phyloP scores from a whole-genome alignment of 1,139 yeast species.

The Sugiyamaella japonica region DNA sequence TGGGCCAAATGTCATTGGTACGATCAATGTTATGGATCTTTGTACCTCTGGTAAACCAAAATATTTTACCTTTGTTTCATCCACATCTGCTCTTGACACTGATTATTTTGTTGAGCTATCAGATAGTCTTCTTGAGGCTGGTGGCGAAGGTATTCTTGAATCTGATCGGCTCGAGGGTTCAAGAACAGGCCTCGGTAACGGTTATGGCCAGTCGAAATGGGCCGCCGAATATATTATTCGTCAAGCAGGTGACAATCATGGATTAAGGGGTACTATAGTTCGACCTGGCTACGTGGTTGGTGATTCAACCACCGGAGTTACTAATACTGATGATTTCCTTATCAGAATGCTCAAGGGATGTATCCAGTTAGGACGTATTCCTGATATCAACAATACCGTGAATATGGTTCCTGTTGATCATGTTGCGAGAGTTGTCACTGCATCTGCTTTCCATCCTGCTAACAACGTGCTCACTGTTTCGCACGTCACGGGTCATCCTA shows the following conservation, averaged over 20 bases:
- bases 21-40: conserved; percentile 78
- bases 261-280: conserved; percentile 82
- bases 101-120: conserved; percentile 77
- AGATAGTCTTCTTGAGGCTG: conserved; percentile 63
- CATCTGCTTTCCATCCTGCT: conserved; percentile 81
- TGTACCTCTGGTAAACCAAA: conserved; percentile 81
- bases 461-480: conserved; percentile 60
- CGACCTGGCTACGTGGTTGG: conserved; percentile 98
- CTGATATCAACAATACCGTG: conserved; percentile 82
- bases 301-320: conserved; percentile 73
- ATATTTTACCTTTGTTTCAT: conserved; percentile 85
- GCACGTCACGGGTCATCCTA: conserved; percentile 97
- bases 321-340: conserved; percentile 95
- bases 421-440: conserved; percentile 87
- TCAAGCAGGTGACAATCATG: conserved; percentile 74
- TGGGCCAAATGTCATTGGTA: conserved; percentile 89
- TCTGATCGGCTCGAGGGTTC: conserved; percentile 82
- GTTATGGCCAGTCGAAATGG: conserved; percentile 98
- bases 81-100: conserved; percentile 89
- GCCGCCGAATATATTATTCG: conserved; percentile 88
- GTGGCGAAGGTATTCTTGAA: conserved; percentile 74
- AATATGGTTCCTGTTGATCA: conserved; percentile 99
- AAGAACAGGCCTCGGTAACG: conserved; percentile 76
- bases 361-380: conserved; percentile 79
- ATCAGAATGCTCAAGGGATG: conserved; percentile 93